A percentile compares a stretch with the other conserved stretches of the same genome.
Conservation (phyloP, 768 basidiomycete species). For the Boletus sp. region DNA sequence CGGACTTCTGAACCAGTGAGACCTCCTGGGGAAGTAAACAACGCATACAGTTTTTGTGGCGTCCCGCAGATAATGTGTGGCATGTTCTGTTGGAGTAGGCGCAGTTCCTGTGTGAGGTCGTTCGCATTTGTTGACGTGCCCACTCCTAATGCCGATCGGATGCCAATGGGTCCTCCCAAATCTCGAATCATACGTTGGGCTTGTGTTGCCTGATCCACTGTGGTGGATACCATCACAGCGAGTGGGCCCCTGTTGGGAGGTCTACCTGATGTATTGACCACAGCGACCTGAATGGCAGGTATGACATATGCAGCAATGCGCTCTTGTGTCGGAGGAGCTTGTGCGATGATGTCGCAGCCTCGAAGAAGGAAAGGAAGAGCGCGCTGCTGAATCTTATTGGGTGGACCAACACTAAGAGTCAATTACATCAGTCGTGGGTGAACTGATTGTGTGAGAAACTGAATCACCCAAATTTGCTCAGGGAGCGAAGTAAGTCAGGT, state of each 20-base stretch:
- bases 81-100: constrained; percentile 83
- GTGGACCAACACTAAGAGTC: constrained; percentile 80
- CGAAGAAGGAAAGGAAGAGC: constrained; percentile 93
- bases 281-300: constrained; percentile 80
- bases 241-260: constrained; percentile 69
- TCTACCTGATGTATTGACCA: constrained; percentile 56
- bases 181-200: constrained; percentile 94
- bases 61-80: constrained; percentile 97
- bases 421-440: constrained; percentile 13
- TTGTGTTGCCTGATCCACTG: constrained; percentile 97
- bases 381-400: constrained; percentile 98
- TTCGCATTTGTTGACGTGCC: constrained; percentile 64
- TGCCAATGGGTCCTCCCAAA: constrained; percentile 88
- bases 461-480: constrained; percentile 90
- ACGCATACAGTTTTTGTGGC: constrained; percentile 90
- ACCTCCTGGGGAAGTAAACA: constrained; percentile 79
- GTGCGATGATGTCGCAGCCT: constrained; percentile 96
- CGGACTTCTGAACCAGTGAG: constrained; percentile 81
- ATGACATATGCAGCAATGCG: constrained; percentile 97
- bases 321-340: constrained; percentile 98
- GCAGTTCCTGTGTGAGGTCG: constrained; percentile 71
- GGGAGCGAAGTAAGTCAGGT: constrained; percentile 81
- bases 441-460: constrained; percentile 2
- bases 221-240: constrained; percentile 94
- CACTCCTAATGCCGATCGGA: constrained; percentile 85